phyloP scores from a whole-genome alignment of 2,329 filamentous ascomycete species.

The Madurella fahalii region DNA sequence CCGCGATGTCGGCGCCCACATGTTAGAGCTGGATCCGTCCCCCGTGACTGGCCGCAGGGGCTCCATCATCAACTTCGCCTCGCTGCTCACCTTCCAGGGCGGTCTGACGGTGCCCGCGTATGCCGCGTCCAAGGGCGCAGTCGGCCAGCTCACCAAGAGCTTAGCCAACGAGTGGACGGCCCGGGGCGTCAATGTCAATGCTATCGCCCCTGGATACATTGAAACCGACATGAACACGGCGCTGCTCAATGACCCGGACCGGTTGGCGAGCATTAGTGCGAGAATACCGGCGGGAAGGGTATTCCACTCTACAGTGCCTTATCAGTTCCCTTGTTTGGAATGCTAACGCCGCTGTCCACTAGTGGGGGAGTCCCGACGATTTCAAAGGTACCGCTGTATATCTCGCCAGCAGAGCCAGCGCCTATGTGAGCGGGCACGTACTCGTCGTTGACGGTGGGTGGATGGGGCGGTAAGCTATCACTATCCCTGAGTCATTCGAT shows the following conservation, averaged over 20 bases:
- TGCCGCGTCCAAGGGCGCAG: conserved; percentile 78
- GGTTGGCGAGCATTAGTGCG: conserved; percentile 69
- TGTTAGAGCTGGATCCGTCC: conserved; percentile 56
- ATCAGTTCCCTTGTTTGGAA: not conserved
- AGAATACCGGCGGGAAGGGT: conserved; percentile 73
- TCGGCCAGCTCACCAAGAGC: conserved; percentile 80
- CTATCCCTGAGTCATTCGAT: too few species aligned
- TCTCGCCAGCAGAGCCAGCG: conserved; percentile 70
- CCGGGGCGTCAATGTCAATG: conserved; percentile 80
- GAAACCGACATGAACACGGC: conserved; percentile 93
- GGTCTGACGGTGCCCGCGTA: conserved; percentile 87
- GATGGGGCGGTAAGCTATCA: conserved; percentile 68
- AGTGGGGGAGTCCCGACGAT: conserved; percentile 78
- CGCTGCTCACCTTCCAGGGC: conserved; percentile 78
- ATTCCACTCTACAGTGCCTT: not conserved
- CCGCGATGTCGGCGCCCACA: conserved; percentile 74
- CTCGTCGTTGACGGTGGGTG: conserved; percentile 85
- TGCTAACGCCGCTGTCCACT: not conserved
- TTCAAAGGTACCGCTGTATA: conserved; percentile 82
- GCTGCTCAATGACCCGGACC: conserved; percentile 65
- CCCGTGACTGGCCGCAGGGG: conserved; percentile 54
- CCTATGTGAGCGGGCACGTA: conserved; percentile 77
- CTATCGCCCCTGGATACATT: conserved; percentile 85
- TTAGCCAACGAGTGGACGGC: conserved; percentile 81
- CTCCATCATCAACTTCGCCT: conserved; percentile 79